Evolutionary conservation across 768 basidiomycete species (phyloP).

Genomic region (Pisolithus orientalis): DNA sequence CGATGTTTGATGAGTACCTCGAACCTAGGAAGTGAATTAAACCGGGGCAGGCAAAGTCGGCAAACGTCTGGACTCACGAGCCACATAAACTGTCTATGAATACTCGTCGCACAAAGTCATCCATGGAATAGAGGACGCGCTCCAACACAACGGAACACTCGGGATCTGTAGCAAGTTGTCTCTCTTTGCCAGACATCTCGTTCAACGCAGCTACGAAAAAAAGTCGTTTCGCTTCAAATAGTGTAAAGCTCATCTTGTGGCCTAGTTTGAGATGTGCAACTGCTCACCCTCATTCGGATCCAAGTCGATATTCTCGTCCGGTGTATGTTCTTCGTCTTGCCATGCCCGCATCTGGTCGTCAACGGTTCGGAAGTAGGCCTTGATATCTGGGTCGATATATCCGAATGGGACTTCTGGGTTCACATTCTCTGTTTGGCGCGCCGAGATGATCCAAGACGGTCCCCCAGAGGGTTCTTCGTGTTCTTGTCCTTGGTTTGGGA

Average conservation of each 20-base stretch:
- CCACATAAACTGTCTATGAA: constrained; percentile 83
- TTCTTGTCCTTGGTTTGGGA: constrained; percentile 1
- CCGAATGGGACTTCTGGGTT: constrained; percentile 81
- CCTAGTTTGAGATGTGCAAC: not conserved
- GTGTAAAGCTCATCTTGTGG: not conserved
- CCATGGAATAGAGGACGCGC: constrained; percentile 87
- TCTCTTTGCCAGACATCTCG: constrained; percentile 86
- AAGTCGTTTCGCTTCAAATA: constrained; percentile 54
- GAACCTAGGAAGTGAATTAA: constrained; percentile 37
- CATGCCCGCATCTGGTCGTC: constrained; percentile 85
- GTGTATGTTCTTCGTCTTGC: constrained; percentile 46
- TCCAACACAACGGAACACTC: constrained; percentile 90
- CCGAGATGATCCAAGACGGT: constrained; percentile 68
- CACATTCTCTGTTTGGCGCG: constrained; percentile 32
- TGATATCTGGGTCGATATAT: constrained; percentile 81
- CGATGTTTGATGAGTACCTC: constrained; percentile 66
- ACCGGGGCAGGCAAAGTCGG: constrained; percentile 1
- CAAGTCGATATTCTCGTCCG: constrained; percentile 40
- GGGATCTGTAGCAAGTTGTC: constrained; percentile 85
- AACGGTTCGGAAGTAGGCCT: constrained; percentile 88
- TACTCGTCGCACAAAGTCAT: constrained; percentile 90
- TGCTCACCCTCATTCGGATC: constrained; percentile 68
- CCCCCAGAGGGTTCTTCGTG: constrained; percentile 24
- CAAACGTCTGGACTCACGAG: constrained; percentile 54
- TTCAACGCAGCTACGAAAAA: constrained; percentile 79